A percentile compares a stretch with the other conserved stretches of the same genome.
phyloP scores from a whole-genome alignment of 805 yeast species.

The Ogataea sp. region DNA sequence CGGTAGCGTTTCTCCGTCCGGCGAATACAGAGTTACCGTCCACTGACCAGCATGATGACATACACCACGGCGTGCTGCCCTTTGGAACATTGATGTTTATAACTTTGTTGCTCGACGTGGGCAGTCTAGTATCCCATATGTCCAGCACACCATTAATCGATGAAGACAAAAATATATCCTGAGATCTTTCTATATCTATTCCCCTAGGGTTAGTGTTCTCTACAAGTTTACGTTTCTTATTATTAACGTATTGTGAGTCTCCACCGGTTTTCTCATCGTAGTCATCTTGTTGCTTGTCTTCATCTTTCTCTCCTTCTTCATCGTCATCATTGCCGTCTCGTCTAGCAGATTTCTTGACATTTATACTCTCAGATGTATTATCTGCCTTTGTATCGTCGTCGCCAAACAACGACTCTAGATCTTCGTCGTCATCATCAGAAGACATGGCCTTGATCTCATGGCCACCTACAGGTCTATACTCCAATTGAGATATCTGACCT shows the following conservation, averaged over 20 bases:
- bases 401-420: slow-evolving; percentile 40
- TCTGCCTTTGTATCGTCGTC: slow-evolving; percentile 31
- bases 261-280: slow-evolving; percentile 24
- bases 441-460: slow-evolving; percentile 22
- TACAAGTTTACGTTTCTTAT: slow-evolving; percentile 5
- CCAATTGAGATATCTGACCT: slow-evolving; percentile 75
- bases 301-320: neutral
- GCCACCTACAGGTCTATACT: slow-evolving; percentile 57
- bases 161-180: slow-evolving; percentile 63
- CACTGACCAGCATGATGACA: slow-evolving; percentile 79
- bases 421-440: slow-evolving; percentile 19
- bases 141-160: slow-evolving; percentile 75
- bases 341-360: slow-evolving; percentile 14
- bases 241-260: slow-evolving; percentile 3
- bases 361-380: slow-evolving; percentile 6
- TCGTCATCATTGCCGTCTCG: neutral
- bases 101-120: slow-evolving; percentile 12
- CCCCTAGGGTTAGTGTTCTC: slow-evolving; percentile 24
- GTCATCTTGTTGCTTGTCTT: slow-evolving; percentile 13
- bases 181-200: slow-evolving; percentile 23
- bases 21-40: slow-evolving; percentile 74
- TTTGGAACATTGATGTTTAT: slow-evolving; percentile 36
- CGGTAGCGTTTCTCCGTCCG: slow-evolving; percentile 84
- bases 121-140: slow-evolving; percentile 70
- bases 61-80: slow-evolving; percentile 90